Evolutionary conservation across 1,284 basidiomycete species (phyloP), one percentile per base, ranked within the genome.

Genomic region (Takashimella koratensis): DNA sequence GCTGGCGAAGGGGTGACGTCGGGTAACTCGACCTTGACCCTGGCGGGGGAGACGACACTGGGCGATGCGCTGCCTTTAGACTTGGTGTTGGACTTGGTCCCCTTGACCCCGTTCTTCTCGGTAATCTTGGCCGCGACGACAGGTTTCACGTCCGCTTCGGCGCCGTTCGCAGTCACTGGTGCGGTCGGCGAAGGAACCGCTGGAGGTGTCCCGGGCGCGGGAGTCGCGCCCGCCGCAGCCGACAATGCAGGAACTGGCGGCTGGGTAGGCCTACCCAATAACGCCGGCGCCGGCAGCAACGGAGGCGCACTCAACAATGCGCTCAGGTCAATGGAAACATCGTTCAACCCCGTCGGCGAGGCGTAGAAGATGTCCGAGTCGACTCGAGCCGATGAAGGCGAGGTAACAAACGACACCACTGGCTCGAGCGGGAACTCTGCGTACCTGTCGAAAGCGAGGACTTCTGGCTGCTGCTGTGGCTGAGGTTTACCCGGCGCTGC

Each of bases 361-460:
- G 66, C 61, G 53, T 56, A 70, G 54, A 69, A 62, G 19, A 71
- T 39, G 30, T 67, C 68, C 6, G 58, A 43, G 20, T 58, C 63
- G 12, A 63, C 64, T 2, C 25, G 30, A 3, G 26, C 45, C 1
- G 44, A 19, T 25, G 53, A 56, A n/a, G 52, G 47, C 10, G 53
- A 47, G 3, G 67, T 39, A 3, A 58, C 62, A 3, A 72, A 49
- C 19, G 63, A 60, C 10, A 65, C 45, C 1, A 70, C 59, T 3
- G 64, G 58, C 23, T 68, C 63, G 8, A 71, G 51, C 1, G 68
- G 64, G 26, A 58, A 62, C 49, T 73, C 71, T 4, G 57, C 64
- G 26, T 66, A 43, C 25, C 48, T 48, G 52, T 68, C 65, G 43
- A 71, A 73, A 1, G 54, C 62, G 2, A 54, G 43, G 1, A 63